Evolutionary conservation across 2,329 filamentous ascomycete genomes (phyloP).

Genomic region (Pseudovirgaria hyperparasitica): DNA sequence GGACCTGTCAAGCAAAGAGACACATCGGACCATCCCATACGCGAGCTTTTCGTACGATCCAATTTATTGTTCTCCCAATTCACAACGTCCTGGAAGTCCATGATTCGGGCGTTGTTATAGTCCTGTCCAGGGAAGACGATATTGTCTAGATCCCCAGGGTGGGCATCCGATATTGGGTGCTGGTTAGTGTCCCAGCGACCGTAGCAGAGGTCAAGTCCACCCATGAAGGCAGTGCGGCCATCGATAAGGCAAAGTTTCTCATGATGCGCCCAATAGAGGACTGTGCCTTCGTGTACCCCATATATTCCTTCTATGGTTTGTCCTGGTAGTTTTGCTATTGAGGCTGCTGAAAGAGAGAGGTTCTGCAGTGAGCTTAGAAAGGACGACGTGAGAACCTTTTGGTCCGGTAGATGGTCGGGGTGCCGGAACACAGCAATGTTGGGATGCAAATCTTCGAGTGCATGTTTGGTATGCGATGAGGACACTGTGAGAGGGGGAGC

Average conservation of each 20-base stretch:
- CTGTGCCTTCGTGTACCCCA: slow-evolving; percentile 66
- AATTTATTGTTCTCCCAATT: slow-evolving; percentile 81
- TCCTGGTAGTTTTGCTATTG: slow-evolving; percentile 50
- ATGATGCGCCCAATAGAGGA: slow-evolving; percentile 87
- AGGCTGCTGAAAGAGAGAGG: slow-evolving; percentile 41
- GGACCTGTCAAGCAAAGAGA: slow-evolving; percentile 63
- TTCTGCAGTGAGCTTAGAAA: slow-evolving; percentile 44
- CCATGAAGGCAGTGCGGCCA: slow-evolving; percentile 75
- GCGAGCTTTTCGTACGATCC: slow-evolving; percentile 61
- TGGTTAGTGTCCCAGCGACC: slow-evolving; percentile 81
- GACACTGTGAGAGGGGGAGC: slow-evolving; percentile 38
- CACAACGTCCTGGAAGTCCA: slow-evolving; percentile 65
- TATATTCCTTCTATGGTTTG: slow-evolving; percentile 70
- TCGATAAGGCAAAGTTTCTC: slow-evolving; percentile 83
- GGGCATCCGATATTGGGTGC: slow-evolving; percentile 74
- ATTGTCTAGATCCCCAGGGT: slow-evolving; percentile 61
- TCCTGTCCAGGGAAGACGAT: slow-evolving; percentile 84
- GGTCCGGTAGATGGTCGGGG: slow-evolving; percentile 73
- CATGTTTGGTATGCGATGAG: slow-evolving; percentile 65
- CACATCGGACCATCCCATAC: slow-evolving; percentile 91
- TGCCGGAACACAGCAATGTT: slow-evolving; percentile 86
- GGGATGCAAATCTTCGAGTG: slow-evolving; percentile 61
- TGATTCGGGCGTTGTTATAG: slow-evolving; percentile 77
- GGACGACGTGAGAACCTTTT: slow-evolving; percentile 49
- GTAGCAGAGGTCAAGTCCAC: slow-evolving; percentile 75